Evolutionary conservation across 495 filamentous ascomycete genomes (phyloP).

Genomic region (Apiosordaria backusii): DNA sequence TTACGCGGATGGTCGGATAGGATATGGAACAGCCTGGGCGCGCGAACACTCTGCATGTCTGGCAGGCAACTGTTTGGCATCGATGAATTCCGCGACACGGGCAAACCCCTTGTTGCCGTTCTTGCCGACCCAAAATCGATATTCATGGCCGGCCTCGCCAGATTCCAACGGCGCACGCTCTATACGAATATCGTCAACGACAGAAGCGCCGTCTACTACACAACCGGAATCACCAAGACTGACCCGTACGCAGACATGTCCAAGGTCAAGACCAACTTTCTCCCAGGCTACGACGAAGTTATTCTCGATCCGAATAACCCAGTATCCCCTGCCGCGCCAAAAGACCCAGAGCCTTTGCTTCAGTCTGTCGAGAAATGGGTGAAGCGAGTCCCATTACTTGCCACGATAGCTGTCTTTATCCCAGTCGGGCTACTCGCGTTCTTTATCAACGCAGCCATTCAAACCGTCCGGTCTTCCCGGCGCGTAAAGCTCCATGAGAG

Average conservation of each 20-base stretch:
- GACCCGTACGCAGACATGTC: constrained; percentile 72
- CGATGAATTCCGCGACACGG: constrained; percentile 79
- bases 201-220: constrained; percentile 74
- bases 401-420: constrained; percentile 61
- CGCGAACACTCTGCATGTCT: constrained; percentile 70
- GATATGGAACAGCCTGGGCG: constrained; percentile 78
- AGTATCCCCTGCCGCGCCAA: constrained; percentile 43
- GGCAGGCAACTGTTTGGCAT: constrained; percentile 85
- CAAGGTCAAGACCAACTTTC: constrained; percentile 63
- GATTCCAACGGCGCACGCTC: constrained; percentile 67
- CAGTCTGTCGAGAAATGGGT: constrained; percentile 34
- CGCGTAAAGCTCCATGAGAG: constrained; percentile 73
- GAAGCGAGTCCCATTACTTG: constrained; percentile 52
- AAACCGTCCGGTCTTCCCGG: constrained; percentile 65
- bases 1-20: constrained; percentile 60
- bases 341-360: constrained; percentile 28
- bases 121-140: constrained; percentile 81
- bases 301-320: constrained; percentile 69
- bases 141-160: constrained; percentile 74
- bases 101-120: constrained; percentile 71
- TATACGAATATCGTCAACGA: constrained; percentile 90
- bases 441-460: constrained; percentile 68
- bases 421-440: constrained; percentile 67
- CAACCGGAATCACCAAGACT: constrained; percentile 64
- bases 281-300: constrained; percentile 68